These are phyloP conservation scores for Nicotiana rustica DNA, from an alignment of 305 asterid species.

Conservation along the genomic window DNA sequence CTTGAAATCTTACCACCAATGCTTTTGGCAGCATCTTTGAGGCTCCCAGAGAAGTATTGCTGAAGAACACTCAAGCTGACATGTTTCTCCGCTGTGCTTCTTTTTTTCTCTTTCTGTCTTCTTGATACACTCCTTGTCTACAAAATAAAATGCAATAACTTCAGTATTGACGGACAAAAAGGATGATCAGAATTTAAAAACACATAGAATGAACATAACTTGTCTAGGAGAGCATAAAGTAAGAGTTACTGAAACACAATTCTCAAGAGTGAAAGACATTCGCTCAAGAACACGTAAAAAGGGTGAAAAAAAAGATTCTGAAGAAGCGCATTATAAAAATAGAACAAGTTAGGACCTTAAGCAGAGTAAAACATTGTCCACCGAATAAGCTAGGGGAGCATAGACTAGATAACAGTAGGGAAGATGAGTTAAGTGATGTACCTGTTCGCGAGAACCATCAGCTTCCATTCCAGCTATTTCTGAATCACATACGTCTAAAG, in stretches of 20 bases:
- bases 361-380: background rate
- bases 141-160: slow-evolving; percentile 26
- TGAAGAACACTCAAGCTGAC: slow-evolving; percentile 87
- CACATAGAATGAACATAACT: background rate
- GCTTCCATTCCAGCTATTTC: slow-evolving; percentile 42
- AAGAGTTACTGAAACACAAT: background rate
- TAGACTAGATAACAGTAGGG: background rate
- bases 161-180: background rate
- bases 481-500: slow-evolving; percentile 49
- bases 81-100: slow-evolving; percentile 77
- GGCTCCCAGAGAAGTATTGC: slow-evolving; percentile 88
- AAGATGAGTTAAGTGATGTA: slow-evolving; percentile 37
- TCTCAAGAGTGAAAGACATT: slow-evolving; percentile 8
- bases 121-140: slow-evolving; percentile 53
- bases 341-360: background rate
- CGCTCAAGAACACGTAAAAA: background rate
- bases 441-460: slow-evolving; percentile 54
- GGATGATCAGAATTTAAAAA: background rate
- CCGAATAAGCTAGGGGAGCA: background rate
- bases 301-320: background rate
- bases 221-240: background rate
- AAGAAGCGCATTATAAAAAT: background rate
- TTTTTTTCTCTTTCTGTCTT: slow-evolving; percentile 65
- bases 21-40: slow-evolving; percentile 91
- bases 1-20: slow-evolving; percentile 75